Evolutionary conservation across 1,284 basidiomycete species (phyloP).

Genomic region (Moniliophthora roreri): DNA sequence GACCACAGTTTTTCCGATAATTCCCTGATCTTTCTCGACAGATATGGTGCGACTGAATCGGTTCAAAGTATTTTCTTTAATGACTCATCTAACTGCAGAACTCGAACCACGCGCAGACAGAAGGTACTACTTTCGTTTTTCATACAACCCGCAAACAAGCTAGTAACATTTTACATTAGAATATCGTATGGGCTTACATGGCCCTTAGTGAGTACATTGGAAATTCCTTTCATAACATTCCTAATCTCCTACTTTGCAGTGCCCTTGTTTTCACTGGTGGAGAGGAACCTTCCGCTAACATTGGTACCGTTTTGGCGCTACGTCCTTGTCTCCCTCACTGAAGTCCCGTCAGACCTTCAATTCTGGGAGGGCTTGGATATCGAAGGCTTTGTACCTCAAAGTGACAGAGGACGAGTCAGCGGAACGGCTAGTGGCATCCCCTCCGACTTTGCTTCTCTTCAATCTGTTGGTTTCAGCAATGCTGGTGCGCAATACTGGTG

Average conservation of each 20-base stretch:
- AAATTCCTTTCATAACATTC: background rate
- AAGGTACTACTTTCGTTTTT: slow-evolving; percentile 18
- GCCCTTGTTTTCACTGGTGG: slow-evolving; percentile 44
- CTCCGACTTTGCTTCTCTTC: slow-evolving; percentile 31
- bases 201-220: slow-evolving; percentile 29
- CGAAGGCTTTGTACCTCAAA: slow-evolving; percentile 41
- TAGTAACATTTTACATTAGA: no score
- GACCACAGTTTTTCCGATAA: no score
- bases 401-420: slow-evolving; percentile 42
- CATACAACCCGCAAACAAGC: no score
- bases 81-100: slow-evolving; percentile 24
- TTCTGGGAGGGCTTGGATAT: slow-evolving; percentile 45
- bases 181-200: slow-evolving; percentile 45
- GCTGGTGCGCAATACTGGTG: slow-evolving; percentile 47
- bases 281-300: slow-evolving; percentile 35
- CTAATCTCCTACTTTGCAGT: slow-evolving; percentile 24
- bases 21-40: no score
- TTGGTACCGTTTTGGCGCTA: slow-evolving; percentile 33
- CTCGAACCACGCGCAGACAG: slow-evolving; percentile 42
- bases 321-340: no score
- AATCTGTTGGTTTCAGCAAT: slow-evolving; percentile 45
- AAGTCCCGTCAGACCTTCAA: background rate
- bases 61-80: no score
- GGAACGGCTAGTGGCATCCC: slow-evolving; percentile 45
- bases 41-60: no score